Base-by-base conservation (phyloP, 2,329 filamentous ascomycete species). In the Tolypocladium tundrense region DNA sequence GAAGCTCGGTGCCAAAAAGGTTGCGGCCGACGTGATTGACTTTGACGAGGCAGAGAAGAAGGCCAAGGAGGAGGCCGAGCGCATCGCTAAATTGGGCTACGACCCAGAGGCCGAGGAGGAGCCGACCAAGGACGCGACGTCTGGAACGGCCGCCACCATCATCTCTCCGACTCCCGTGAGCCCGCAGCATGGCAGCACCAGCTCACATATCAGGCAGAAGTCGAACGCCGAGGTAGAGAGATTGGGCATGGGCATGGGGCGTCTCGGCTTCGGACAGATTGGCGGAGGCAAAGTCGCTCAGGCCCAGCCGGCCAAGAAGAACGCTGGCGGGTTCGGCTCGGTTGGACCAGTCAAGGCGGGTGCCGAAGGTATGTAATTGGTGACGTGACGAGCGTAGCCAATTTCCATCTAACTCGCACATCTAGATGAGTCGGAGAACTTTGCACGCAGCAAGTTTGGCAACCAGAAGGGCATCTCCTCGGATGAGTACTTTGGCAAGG, bases 11-110 rank as follows among this genome's bases (percentile, higher is more conserved):
- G 93, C 87, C 35, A 97, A 97, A 84, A 97, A 97, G 79, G 84
- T 96, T 40, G 84, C 81, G 4, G 82, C 79, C 52, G 88, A 92
- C 63, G 76, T 86, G 14, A 92, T 99, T 62, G 93, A 99, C 76
- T 99, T 99, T 68, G 94, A 99, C 63, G 94, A 93, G 72, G 94
- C 92, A 3, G 94, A 99, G 79, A 91, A 90, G 74, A 96, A 95
- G 76, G 94, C 94, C 50, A 96, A 93, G 73, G 94, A 97, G 74
- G 94, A 99, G 74, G 94, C 92, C 3, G 94, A 97, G 73, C 87
- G 94, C 64, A 94, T 97, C 69, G 91, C 88, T 71, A 96, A 96
- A 75, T 79, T 99, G 27, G 94, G 94, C 43, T 99, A 99, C 68
- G 91, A 99, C 67, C 91, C 92, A 1, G 88, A 97, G 62, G 92